A percentile compares a stretch with the other conserved stretches of the same genome.
Conservation (phyloP, 2,329 filamentous ascomycete species). For the Geosmithia putterillii region DNA sequence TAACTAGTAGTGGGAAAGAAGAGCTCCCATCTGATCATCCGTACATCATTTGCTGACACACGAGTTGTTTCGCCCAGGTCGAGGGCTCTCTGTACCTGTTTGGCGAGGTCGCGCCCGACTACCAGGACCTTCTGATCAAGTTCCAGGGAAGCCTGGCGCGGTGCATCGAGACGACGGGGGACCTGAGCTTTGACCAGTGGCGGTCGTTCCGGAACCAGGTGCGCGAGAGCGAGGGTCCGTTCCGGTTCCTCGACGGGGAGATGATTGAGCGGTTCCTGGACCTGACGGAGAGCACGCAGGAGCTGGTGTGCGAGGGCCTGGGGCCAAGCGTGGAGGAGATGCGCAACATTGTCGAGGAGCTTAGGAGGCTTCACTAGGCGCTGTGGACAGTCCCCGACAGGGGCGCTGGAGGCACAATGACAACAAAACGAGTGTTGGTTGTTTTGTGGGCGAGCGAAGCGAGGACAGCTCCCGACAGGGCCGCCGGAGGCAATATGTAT, state of each 20-base stretch:
- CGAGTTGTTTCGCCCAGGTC: slow-evolving; percentile 29
- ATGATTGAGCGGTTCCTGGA: slow-evolving; percentile 78
- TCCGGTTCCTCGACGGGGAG: slow-evolving; percentile 85
- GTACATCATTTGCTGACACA: neutral
- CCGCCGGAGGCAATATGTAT: too few species aligned
- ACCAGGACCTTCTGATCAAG: slow-evolving; percentile 70
- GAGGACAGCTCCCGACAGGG: too few species aligned
- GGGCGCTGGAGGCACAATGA: neutral
- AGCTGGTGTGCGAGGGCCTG: slow-evolving; percentile 37
- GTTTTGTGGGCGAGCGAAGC: too few species aligned
- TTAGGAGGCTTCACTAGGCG: slow-evolving; percentile 47
- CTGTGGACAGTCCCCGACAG: too few species aligned
- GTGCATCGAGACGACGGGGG: slow-evolving; percentile 55
- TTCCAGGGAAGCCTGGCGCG: slow-evolving; percentile 63
- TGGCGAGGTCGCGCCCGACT: slow-evolving; percentile 58
- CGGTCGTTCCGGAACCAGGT: slow-evolving; percentile 70
- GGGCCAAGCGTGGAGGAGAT: slow-evolving; percentile 52
- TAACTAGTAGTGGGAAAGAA: too few species aligned
- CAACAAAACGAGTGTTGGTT: neutral
- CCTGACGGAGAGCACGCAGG: slow-evolving; percentile 45
- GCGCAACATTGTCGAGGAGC: slow-evolving; percentile 47
- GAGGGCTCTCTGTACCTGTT: slow-evolving; percentile 90
- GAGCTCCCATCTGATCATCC: neutral
- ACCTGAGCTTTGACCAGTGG: slow-evolving; percentile 65
- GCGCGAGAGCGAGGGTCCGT: slow-evolving; percentile 64